Evolutionary conservation across 2,329 filamentous ascomycete species (phyloP), one percentile per base, ranked within the genome.

Genomic region (Alternaria tenuissima): DNA sequence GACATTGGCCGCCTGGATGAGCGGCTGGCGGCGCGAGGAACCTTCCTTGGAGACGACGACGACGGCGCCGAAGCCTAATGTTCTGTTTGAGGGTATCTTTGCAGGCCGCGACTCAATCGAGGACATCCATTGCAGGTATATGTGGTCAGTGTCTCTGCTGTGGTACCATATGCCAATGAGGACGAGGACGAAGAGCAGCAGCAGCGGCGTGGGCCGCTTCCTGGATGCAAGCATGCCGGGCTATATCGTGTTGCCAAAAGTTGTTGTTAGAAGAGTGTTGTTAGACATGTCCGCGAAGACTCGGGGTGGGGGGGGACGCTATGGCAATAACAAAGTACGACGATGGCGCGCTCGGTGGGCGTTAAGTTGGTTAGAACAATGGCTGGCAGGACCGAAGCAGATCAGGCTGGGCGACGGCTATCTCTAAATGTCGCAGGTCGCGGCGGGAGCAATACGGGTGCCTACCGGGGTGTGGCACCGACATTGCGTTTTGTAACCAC

Each of bases 1-100:
- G 41, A 81, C 75, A 55, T 81, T 81, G 55, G 79, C 76, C 43
- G 78, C 77, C 49, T 81, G 76, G 28, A 81, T 60, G 28, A 82
- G 76, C 38, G 76, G 66, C 39, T 77, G 73, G 39, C 79, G 76
- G n/a, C 80, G 76, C 7, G 75, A 66, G 9, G 80, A 81, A 42
- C 67, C 73, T 1, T 75, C 67, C 51, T 76, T 77, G 18, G 80
- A 81, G 32, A 82, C 80, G 41, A 77, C 80, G 20, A 79, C 67
- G 36, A 82, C 70, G 24, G 78, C 75, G 49, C 80, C 80, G 59
- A 82, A 82, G 61, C 77, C 77, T 38, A 79, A 59, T 1, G 77
- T 79, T 20, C 66, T 65, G 65, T 79, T 79, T 9, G 76, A 72
- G 39, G 75, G 68, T 4, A 70, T 53, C 48, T 72, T 73, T 32